Percentiles rank a stretch among this genome's conserved stretches.
phyloP scores from a whole-genome alignment of 176 grass and related monocot species.

The Puccinellia tenuiflora region DNA sequence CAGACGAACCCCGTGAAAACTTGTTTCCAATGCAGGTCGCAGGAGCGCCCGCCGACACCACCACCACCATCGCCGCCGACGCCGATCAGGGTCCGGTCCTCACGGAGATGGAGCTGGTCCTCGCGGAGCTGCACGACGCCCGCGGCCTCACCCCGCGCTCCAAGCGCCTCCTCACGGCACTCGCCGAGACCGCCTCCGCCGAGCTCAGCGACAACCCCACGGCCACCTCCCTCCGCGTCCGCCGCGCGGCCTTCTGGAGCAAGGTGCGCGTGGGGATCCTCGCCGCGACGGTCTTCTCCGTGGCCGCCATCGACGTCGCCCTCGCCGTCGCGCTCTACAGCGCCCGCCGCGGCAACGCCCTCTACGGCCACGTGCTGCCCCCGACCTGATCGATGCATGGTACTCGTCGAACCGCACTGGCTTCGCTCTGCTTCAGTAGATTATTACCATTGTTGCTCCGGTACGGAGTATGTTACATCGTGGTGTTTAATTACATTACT shows the following conservation, averaged over 20 bases:
- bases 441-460: too few relatives aligned
- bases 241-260: slow-evolving; percentile 35
- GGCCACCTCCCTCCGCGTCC: not conserved
- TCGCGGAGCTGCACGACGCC: slow-evolving; percentile 17
- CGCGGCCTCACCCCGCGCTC: slow-evolving; percentile 18
- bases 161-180: slow-evolving; percentile 23
- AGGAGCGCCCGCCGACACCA: not conserved
- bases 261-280: slow-evolving; percentile 34
- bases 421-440: too few relatives aligned
- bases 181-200: slow-evolving; percentile 6
- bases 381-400: slow-evolving; percentile 21
- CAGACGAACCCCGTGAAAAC: not conserved
- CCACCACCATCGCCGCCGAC: not conserved
- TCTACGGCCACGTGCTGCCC: slow-evolving; percentile 14
- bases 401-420: too few relatives aligned
- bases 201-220: not conserved
- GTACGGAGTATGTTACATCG: too few relatives aligned
- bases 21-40: not conserved
- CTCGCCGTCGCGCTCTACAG: slow-evolving; percentile 6
- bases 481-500: too few relatives aligned
- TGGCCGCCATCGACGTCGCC: slow-evolving; percentile 19
- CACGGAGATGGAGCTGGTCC: not conserved
- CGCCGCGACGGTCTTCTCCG: slow-evolving; percentile 16
- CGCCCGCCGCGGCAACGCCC: not conserved
- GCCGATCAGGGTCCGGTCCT: not conserved